Conservation (phyloP, 2,329 filamentous ascomycete genomes). For the Neofusicoccum sp. region DNA sequence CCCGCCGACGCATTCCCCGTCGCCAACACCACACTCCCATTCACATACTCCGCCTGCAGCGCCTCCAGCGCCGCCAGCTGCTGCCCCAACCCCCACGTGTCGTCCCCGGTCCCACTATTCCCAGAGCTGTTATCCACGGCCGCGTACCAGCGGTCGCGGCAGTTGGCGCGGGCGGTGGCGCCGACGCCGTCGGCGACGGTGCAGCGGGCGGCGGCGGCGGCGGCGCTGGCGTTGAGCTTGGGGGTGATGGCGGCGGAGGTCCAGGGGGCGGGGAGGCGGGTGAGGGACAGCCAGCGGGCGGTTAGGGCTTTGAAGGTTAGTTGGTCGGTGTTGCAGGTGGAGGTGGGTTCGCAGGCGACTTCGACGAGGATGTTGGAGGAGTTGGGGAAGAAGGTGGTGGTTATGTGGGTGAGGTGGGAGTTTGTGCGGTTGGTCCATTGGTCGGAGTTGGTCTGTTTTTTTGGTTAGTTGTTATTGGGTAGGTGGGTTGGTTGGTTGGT, state of each 20-base stretch:
- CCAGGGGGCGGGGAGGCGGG: conserved; percentile 44
- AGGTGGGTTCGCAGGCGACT: conserved; percentile 61
- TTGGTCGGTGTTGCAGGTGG: conserved; percentile 68
- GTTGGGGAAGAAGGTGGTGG: conserved; percentile 52
- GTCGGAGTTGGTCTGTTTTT: conserved; percentile 42
- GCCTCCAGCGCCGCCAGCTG: conserved; percentile 59
- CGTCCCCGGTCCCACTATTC: conserved; percentile 41
- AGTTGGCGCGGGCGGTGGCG: conserved; percentile 39
- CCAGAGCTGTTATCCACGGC: conserved; percentile 45
- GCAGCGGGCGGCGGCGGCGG: conserved; percentile 37
- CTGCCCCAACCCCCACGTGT: conserved; percentile 54
- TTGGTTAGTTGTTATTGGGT: neutral
- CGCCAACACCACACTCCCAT: no score
- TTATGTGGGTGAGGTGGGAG: conserved; percentile 55
- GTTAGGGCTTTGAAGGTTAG: conserved; percentile 75
- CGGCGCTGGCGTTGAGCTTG: conserved; percentile 41
- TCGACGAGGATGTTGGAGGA: conserved; percentile 61
- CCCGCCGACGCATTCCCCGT: no score
- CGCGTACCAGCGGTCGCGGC: conserved; percentile 43
- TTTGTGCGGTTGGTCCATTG: conserved; percentile 57
- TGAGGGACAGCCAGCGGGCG: conserved; percentile 59
- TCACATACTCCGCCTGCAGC: conserved; percentile 41
- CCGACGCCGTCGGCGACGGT: conserved; percentile 39
- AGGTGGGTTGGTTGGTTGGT: neutral
- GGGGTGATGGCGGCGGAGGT: conserved; percentile 39